Evolutionary conservation across 2,329 filamentous ascomycete species (phyloP), one percentile per base, ranked within the genome.

Genomic region (Remersonia thermophila): DNA sequence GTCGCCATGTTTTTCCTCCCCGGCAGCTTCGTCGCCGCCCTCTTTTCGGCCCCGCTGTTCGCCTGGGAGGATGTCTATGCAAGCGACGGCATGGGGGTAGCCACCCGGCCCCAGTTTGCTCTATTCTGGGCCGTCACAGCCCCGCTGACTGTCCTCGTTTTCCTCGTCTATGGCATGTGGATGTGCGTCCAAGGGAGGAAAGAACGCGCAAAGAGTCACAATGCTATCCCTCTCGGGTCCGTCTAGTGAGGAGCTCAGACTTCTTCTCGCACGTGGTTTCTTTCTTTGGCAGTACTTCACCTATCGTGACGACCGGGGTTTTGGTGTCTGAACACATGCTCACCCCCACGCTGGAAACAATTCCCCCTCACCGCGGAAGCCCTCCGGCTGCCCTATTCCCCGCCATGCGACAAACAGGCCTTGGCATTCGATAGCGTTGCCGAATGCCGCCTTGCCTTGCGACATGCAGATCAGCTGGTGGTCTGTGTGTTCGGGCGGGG

Each of bases 1-100:
- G 57, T 63, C 14, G 59, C 60, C 39, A 62, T 63, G 59, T 53
- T 63, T 26, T 62, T 63, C 43, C 50, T 63, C 2, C 60, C 60
- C 0, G 60, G 60, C 1, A 63, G 55, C 37, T 63, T 63, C 35
- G 51, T 63, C 12, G 59, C 60, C 1, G 58, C 60, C 2, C 50
- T 63, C n/a, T 62, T 63, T 41, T 60, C 29, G 31, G 40, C 31
- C 43, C 52, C 13, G 36, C 32, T 46, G 12, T 48, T 48, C 18
- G 36, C 30, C 3, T 48, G 44, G 39, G 37, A 43, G 20, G 40
- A 38, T 13, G 36, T 23, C 7, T n/a, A 13, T 23, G 32, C 18
- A 1, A 9, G 17, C 0, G 37, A 34, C 2, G 46, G 45, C 11
- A 59, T 61, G 5, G 49, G 44, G 1, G 47, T 62, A 13, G 41